phyloP scores from a whole-genome alignment of 2,329 filamentous ascomycete species.

The Alternaria sp. region DNA sequence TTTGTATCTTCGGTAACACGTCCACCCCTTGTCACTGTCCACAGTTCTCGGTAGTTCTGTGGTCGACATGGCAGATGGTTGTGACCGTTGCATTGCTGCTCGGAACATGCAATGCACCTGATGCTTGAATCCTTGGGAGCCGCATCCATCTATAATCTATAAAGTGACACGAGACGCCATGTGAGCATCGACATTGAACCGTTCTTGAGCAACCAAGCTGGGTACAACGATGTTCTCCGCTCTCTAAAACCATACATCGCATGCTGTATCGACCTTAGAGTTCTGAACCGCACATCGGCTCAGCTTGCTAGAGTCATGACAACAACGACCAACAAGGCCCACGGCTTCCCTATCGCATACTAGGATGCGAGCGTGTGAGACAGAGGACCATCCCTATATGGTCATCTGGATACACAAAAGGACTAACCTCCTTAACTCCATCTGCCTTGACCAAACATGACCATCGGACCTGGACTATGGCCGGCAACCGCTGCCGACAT shows the following conservation, averaged over 20 bases:
- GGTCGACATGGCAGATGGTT: slow-evolving; percentile 6
- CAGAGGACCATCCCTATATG: slow-evolving; percentile 17
- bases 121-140: slow-evolving; percentile 3
- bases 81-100: slow-evolving; percentile 9
- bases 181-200: slow-evolving; percentile 1
- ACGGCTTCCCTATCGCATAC: background rate
- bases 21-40: slow-evolving; percentile 7
- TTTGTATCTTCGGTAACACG: slow-evolving; percentile 4
- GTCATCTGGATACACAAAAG: slow-evolving; percentile 37
- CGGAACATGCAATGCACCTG: slow-evolving; percentile 7
- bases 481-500: background rate
- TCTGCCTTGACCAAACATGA: slow-evolving; percentile 14
- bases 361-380: slow-evolving; percentile 19
- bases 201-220: background rate
- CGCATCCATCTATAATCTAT: background rate
- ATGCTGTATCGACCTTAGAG: background rate
- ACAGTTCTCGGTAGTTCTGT: background rate
- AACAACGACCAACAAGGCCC: background rate
- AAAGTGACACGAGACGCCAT: slow-evolving; percentile 9
- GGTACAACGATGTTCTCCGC: background rate
- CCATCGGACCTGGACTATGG: background rate
- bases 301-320: background rate
- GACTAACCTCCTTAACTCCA: slow-evolving; percentile 9
- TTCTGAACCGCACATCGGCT: background rate
- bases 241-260: background rate